phyloP scores from a whole-genome alignment of 2,329 filamentous ascomycete genomes.

The Colletotrichum sp. region DNA sequence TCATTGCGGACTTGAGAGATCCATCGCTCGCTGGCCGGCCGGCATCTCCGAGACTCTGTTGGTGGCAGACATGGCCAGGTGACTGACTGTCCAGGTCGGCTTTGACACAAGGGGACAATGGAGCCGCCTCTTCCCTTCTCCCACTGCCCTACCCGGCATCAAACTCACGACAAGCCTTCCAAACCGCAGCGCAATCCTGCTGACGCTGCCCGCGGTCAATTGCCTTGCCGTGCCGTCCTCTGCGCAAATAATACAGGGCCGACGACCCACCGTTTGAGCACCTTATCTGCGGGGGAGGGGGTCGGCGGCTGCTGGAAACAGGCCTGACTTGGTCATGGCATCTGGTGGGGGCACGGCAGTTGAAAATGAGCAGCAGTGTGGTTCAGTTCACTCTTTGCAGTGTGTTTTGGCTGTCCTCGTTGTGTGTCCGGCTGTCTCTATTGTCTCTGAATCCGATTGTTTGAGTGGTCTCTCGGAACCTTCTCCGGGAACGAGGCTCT shows the following conservation, averaged over 20 bases:
- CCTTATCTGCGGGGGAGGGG: slow-evolving; percentile 12
- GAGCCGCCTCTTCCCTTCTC: not conserved
- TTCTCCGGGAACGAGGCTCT: not conserved
- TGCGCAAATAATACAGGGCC: not conserved
- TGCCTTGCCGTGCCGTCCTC: not conserved
- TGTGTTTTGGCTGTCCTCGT: not conserved
- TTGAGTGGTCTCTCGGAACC: not conserved
- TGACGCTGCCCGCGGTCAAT: not conserved
- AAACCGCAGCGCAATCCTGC: not conserved
- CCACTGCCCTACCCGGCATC: not conserved
- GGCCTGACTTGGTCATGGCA: slow-evolving; percentile 5
- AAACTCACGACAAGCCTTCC: not conserved
- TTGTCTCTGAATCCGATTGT: not conserved
- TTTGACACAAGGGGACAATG: not conserved
- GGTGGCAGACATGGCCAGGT: not conserved
- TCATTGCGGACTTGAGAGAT: not conserved
- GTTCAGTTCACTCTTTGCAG: not conserved
- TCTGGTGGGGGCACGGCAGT: slow-evolving; percentile 17
- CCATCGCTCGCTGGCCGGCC: not conserved
- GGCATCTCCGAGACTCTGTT: not conserved
- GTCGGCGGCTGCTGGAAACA: not conserved
- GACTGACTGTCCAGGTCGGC: not conserved
- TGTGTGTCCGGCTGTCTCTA: not conserved
- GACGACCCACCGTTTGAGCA: not conserved
- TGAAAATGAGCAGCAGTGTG: not conserved